Percentiles rank a stretch among this genome's conserved stretches.
Conservation (phyloP, 495 filamentous ascomycete genomes). For the Penicillium subrubescens region DNA sequence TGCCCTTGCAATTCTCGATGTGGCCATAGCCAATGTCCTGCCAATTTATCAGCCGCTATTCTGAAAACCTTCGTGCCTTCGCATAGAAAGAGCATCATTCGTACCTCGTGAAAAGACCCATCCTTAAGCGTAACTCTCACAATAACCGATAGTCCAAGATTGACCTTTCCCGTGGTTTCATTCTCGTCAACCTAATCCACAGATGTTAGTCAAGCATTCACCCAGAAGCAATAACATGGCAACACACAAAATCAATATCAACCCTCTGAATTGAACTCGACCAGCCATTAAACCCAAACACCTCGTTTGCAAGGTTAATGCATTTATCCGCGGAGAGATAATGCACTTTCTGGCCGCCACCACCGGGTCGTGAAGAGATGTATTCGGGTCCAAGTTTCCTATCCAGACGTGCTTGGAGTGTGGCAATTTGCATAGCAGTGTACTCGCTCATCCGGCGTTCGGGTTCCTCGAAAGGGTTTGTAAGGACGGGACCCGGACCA, state of each 20-base stretch:
- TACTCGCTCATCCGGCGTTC: conserved; percentile 71
- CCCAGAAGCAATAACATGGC: not conserved
- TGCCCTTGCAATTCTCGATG: conserved; percentile 92
- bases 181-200: conserved; percentile 61
- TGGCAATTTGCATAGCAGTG: conserved; percentile 88
- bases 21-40: conserved; percentile 93
- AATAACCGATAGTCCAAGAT: conserved; percentile 81
- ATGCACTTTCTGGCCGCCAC: conserved; percentile 80
- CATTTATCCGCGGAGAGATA: conserved; percentile 92
- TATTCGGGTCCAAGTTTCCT: conserved; percentile 98
- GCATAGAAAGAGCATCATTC: not conserved
- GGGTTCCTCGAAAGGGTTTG: conserved; percentile 78
- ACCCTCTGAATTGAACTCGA: conserved; percentile 86
- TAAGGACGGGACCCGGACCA: conserved; percentile 31
- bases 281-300: conserved; percentile 99
- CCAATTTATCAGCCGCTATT: not conserved
- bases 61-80: not conserved
- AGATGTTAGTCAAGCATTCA: conserved; percentile 20
- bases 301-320: conserved; percentile 94
- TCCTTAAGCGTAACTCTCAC: conserved; percentile 87
- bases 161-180: conserved; percentile 66
- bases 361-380: conserved; percentile 80
- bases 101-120: conserved; percentile 87
- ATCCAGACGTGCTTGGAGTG: conserved; percentile 80
- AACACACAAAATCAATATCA: conserved; percentile 82